Evolutionary conservation across 805 yeast genomes (phyloP).

Genomic region (Nakazawaea sp.): DNA sequence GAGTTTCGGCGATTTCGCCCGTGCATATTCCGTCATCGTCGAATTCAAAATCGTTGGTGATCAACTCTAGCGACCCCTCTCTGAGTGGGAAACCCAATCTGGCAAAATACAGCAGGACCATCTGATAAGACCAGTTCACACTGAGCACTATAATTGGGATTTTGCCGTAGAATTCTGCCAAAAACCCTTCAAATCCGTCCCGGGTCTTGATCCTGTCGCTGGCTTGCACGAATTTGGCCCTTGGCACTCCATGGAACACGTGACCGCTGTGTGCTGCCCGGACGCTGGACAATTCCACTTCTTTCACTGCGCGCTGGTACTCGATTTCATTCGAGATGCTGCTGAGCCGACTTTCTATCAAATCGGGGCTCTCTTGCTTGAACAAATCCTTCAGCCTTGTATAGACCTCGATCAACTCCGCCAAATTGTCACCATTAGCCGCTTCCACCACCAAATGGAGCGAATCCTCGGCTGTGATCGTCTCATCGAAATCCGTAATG

Average conservation of each 20-base stretch:
- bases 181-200: constrained; percentile 31
- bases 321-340: constrained; percentile 32
- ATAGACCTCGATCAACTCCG: constrained; percentile 38
- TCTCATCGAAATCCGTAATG: constrained; percentile 63
- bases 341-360: constrained; percentile 14
- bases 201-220: constrained; percentile 30
- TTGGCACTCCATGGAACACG: constrained; percentile 36
- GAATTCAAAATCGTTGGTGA: constrained; percentile 46
- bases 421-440: constrained; percentile 19
- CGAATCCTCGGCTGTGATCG: constrained; percentile 51
- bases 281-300: constrained; percentile 44
- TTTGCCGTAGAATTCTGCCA: constrained; percentile 1
- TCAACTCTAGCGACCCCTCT: constrained; percentile 17
- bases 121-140: constrained; percentile 53
- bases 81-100: neutral
- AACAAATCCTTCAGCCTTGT: constrained; percentile 26
- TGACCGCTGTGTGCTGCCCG: constrained; percentile 28
- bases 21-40: constrained; percentile 18
- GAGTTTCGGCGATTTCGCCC: constrained; percentile 14
- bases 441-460: constrained; percentile 39
- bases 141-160: constrained; percentile 33
- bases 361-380: constrained; percentile 13
- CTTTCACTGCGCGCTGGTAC: constrained; percentile 37
- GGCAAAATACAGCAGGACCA: constrained; percentile 31
- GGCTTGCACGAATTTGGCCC: constrained; percentile 23